These are phyloP conservation scores for Fusarium xylarioides DNA, from an alignment of 2,329 filamentous ascomycete genomes.

Conservation along the genomic window DNA sequence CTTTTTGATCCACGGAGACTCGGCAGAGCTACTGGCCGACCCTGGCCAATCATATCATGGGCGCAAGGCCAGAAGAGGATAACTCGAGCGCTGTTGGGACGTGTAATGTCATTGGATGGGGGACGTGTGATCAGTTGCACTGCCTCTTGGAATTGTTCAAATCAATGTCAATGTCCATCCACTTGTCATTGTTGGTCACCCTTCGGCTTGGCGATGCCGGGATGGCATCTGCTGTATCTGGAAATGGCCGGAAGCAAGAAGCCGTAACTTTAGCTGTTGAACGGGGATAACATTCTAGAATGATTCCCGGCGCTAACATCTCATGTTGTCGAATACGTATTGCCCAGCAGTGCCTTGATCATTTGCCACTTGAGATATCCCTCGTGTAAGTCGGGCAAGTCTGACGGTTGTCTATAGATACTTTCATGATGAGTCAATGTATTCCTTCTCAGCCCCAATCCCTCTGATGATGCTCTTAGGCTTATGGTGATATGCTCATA, in stretches of 20 bases:
- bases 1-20: conserved; percentile 9
- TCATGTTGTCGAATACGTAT: not conserved
- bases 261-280: not conserved
- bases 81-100: not conserved
- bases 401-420: not conserved
- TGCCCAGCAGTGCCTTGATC: conserved; percentile 9
- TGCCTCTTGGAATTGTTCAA: conserved; percentile 17
- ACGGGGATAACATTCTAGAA: conserved; percentile 25
- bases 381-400: not conserved
- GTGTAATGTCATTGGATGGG: conserved; percentile 16
- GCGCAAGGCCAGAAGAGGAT: conserved; percentile 1
- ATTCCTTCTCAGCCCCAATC: not conserved
- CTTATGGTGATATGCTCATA: not conserved
- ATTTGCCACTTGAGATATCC: conserved; percentile 8
- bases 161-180: conserved; percentile 1
- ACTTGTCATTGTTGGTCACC: conserved; percentile 25
- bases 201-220: conserved; percentile 19
- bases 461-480: not conserved
- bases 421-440: not conserved
- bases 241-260: conserved; percentile 20
- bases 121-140: conserved; percentile 25
- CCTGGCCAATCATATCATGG: conserved; percentile 14
- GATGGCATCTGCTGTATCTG: conserved; percentile 20
- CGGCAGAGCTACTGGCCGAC: conserved; percentile 25
- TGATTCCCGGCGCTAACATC: conserved; percentile 10